Conservation (phyloP, 352 stramenopile species). For the Phytophthora melonis region DNA sequence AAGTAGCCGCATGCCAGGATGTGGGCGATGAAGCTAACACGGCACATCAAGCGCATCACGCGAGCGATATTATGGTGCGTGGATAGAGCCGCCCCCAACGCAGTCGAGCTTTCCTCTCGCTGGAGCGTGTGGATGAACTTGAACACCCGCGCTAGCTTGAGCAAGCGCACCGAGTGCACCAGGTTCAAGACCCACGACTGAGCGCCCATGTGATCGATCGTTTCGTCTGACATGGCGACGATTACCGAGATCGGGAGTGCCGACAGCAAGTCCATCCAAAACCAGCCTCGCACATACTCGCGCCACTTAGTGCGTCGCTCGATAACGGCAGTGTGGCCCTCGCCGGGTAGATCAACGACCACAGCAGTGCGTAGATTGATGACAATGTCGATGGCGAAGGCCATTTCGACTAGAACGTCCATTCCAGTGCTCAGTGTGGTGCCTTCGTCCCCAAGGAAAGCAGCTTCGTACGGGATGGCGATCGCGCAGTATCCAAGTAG, state of each 20-base stretch:
- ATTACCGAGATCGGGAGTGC: constrained; percentile 64
- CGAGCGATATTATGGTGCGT: constrained; percentile 63
- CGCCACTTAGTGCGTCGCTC: constrained; percentile 36
- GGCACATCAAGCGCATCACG: constrained; percentile 63
- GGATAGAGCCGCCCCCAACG: constrained; percentile 32
- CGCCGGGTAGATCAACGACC: constrained; percentile 40
- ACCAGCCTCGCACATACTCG: constrained; percentile 76
- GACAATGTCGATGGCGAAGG: constrained; percentile 66
- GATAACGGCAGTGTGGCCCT: constrained; percentile 50
- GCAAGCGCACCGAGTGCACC: constrained; percentile 72
- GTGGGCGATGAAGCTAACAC: constrained; percentile 74
- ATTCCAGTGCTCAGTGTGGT: constrained; percentile 34
- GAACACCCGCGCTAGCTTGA: constrained; percentile 89
- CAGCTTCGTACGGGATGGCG: constrained; percentile 69
- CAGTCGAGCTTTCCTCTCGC: constrained; percentile 58
- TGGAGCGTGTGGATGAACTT: constrained; percentile 84
- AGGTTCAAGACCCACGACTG: constrained; percentile 54
- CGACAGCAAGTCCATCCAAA: constrained; percentile 74
- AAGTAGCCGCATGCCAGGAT: constrained; percentile 73
- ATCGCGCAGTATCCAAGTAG: constrained; percentile 66
- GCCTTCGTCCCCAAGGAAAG: constrained; percentile 54
- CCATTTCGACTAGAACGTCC: constrained; percentile 54
- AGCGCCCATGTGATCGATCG: constrained; percentile 13
- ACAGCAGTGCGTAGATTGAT: constrained; percentile 65
- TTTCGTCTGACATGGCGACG: constrained; percentile 29